Percentiles rank a stretch among this genome's conserved stretches.
phyloP scores from a whole-genome alignment of 2,329 filamentous ascomycete species.

The Rhexocercosporidium sp. region DNA sequence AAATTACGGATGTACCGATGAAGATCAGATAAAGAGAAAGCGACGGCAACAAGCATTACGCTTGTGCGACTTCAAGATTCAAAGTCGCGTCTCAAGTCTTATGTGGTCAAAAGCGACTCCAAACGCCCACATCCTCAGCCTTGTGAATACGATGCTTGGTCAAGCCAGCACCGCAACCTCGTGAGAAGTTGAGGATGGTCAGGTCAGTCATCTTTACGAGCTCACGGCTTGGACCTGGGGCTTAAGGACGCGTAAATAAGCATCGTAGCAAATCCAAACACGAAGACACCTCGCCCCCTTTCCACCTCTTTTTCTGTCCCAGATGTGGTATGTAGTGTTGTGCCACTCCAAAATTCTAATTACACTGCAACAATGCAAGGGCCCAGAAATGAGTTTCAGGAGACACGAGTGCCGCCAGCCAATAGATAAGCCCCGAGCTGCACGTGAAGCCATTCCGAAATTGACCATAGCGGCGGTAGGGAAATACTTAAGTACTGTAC shows the following conservation, averaged over 20 bases:
- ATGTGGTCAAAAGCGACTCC: neutral
- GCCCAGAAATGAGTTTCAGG: conserved; percentile 5
- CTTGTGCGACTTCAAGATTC: neutral
- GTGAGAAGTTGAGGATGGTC: neutral
- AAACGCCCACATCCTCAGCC: conserved; percentile 1
- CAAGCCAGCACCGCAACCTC: neutral
- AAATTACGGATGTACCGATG: neutral
- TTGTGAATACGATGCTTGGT: conserved; percentile 9
- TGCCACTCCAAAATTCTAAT: conserved; percentile 2
- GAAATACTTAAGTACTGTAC: too few species aligned
- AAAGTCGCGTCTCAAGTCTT: neutral
- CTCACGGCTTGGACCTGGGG: neutral
- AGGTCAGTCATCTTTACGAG: conserved; percentile 14
- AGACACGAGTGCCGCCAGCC: neutral
- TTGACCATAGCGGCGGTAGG: conserved; percentile 4
- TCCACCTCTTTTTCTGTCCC: neutral
- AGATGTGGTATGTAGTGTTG: neutral
- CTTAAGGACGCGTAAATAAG: neutral
- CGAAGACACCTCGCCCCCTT: neutral
- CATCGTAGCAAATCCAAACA: neutral
- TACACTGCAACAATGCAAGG: conserved; percentile 4
- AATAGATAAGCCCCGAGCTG: conserved; percentile 9
- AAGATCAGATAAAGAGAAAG: neutral
- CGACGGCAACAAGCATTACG: neutral
- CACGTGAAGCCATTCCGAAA: conserved; percentile 11